Conservation (phyloP, 2,329 filamentous ascomycete genomes). For the Xylariaceae sp. region DNA sequence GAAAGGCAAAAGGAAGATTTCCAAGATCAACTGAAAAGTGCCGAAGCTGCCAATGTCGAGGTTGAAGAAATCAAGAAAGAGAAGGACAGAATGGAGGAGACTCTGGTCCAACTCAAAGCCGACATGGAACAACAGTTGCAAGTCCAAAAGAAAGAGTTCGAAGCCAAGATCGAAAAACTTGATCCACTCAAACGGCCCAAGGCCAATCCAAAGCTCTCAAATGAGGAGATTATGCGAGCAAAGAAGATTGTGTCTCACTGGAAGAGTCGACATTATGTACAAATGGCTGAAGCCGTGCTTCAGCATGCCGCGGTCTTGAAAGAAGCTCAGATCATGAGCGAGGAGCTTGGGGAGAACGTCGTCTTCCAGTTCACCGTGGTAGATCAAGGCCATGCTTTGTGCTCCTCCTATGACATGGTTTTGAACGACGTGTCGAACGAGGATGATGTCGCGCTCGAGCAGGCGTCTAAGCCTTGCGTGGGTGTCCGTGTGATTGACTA, state of each 20-base stretch:
- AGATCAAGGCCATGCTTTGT: constrained; percentile 81
- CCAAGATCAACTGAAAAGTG: constrained; percentile 71
- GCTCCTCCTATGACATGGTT: constrained; percentile 95
- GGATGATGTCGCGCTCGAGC: constrained; percentile 77
- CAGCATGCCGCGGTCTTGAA: constrained; percentile 86
- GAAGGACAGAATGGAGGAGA: constrained; percentile 82
- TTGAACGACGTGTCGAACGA: constrained; percentile 86
- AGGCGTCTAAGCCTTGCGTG: constrained; percentile 83
- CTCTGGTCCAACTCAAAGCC: constrained; percentile 71
- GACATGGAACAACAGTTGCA: constrained; percentile 87
- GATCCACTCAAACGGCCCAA: constrained; percentile 61
- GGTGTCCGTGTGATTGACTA: constrained; percentile 90
- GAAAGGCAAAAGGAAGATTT: constrained; percentile 84
- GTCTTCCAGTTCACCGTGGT: constrained; percentile 94
- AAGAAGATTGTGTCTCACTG: constrained; percentile 68
- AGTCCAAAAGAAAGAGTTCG: constrained; percentile 79
- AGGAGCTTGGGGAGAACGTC: constrained; percentile 88
- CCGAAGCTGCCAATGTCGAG: constrained; percentile 72
- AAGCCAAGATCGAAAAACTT: constrained; percentile 77
- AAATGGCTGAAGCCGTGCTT: constrained; percentile 88
- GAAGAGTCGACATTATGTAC: constrained; percentile 82
- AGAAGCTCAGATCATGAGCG: constrained; percentile 97
- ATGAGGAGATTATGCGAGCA: constrained; percentile 70
- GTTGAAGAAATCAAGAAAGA: constrained; percentile 81
- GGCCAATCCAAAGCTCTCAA: constrained; percentile 62